A percentile compares a stretch with the other conserved stretches of the same genome.
Evolutionary conservation across 164 flowering plant genomes (phyloP).

Genomic region (Vitis rotundifolia): DNA sequence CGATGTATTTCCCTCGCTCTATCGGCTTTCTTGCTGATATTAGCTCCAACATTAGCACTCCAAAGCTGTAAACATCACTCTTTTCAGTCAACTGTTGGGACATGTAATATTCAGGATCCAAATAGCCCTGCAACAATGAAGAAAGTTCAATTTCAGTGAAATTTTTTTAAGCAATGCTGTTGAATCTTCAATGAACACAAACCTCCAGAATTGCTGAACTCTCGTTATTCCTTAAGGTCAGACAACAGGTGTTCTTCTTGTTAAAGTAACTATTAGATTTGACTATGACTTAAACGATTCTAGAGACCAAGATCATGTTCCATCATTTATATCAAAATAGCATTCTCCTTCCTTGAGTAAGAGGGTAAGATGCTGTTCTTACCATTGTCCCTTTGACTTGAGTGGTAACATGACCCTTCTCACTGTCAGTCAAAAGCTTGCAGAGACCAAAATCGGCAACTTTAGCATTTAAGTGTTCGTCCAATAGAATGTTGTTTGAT

Average conservation of each 20-base stretch:
- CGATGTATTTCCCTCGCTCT: constrained; percentile 53
- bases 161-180: too few relatives aligned
- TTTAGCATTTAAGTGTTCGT: constrained; percentile 35
- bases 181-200: neutral
- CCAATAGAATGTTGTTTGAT: constrained; percentile 34
- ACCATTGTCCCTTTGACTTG: constrained; percentile 56
- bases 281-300: too few relatives aligned
- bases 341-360: neutral
- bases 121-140: constrained; percentile 48
- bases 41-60: constrained; percentile 59
- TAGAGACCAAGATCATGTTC: too few relatives aligned
- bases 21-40: constrained; percentile 56
- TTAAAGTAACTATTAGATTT: too few relatives aligned
- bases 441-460: constrained; percentile 48
- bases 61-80: constrained; percentile 75
- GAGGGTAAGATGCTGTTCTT: constrained; percentile 4
- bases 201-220: neutral
- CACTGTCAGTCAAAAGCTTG: constrained; percentile 25
- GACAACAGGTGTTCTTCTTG: too few relatives aligned
- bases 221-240: too few relatives aligned
- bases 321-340: too few relatives aligned
- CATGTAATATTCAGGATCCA: constrained; percentile 82
- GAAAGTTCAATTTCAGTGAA: neutral
- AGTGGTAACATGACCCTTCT: constrained; percentile 34
- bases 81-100: constrained; percentile 64